These are phyloP conservation scores for Fusarium sororula DNA, from an alignment of 2,329 filamentous ascomycete genomes.

Conservation along the genomic window DNA sequence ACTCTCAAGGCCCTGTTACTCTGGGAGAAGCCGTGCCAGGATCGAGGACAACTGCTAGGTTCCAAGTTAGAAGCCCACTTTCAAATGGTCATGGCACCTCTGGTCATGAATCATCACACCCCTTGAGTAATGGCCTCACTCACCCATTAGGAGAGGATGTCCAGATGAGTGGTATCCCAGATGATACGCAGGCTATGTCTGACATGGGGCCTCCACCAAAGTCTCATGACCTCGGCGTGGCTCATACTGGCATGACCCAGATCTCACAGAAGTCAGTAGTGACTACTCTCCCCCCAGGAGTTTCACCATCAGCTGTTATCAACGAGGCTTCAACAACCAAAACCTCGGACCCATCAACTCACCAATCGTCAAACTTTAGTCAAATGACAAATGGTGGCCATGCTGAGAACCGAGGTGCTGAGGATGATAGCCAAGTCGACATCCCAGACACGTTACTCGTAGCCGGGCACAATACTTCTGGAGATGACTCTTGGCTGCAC, in stretches of 20 bases:
- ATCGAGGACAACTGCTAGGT: conserved; percentile 58
- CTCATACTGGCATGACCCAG: conserved; percentile 61
- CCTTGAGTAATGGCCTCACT: conserved; percentile 65
- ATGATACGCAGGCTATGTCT: conserved; percentile 57
- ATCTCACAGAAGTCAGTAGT: conserved; percentile 72
- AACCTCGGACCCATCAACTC: conserved; percentile 75
- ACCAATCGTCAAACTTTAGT: conserved; percentile 71
- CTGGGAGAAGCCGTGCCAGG: conserved; percentile 73
- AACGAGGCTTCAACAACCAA: conserved; percentile 97
- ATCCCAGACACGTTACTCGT: conserved; percentile 65
- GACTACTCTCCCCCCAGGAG: conserved; percentile 65
- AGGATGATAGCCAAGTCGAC: conserved; percentile 49
- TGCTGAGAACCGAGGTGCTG: conserved; percentile 52
- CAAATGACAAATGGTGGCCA: conserved; percentile 76
- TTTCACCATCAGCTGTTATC: conserved; percentile 66
- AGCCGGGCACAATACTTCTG: conserved; percentile 58
- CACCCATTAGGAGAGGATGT: conserved; percentile 58
- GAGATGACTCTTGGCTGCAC: conserved; percentile 65
- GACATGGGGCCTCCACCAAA: conserved; percentile 61
- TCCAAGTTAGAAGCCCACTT: conserved; percentile 66
- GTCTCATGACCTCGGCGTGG: conserved; percentile 49
- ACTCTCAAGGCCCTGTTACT: conserved; percentile 65
- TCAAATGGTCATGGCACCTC: conserved; percentile 65
- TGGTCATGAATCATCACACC: conserved; percentile 49
- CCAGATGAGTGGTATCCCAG: conserved; percentile 68